A percentile compares a stretch with the other conserved stretches of the same genome.
Evolutionary conservation across 352 stramenopile species (phyloP).

Genomic region (Phytophthora foliorum): DNA sequence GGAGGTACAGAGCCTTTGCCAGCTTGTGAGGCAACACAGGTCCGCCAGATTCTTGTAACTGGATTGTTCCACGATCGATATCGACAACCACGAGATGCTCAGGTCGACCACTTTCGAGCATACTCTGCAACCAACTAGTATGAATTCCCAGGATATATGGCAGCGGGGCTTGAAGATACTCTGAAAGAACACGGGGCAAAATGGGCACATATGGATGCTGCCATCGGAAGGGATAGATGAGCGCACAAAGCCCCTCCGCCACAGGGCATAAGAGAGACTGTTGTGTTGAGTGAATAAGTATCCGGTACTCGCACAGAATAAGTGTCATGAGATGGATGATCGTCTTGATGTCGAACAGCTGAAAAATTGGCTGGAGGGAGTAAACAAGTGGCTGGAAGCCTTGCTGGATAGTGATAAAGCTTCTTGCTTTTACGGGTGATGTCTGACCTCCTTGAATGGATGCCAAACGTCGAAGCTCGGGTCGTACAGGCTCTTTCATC

Average conservation of each 20-base stretch:
- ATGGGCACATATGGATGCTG: constrained; percentile 90
- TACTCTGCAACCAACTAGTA: constrained; percentile 67
- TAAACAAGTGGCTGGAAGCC: constrained; percentile 78
- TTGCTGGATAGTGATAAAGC: constrained; percentile 60
- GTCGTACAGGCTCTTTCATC: constrained; percentile 22
- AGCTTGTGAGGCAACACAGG: constrained; percentile 69
- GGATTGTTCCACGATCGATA: constrained; percentile 73
- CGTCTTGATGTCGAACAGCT: constrained; percentile 80
- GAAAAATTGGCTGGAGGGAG: constrained; percentile 73
- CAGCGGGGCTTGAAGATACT: constrained; percentile 87
- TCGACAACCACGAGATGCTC: constrained; percentile 89
- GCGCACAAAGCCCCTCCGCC: constrained; percentile 74
- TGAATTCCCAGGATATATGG: constrained; percentile 88
- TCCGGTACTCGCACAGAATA: constrained; percentile 81
- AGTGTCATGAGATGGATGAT: constrained; percentile 74
- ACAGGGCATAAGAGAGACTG: constrained; percentile 81
- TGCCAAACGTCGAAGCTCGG: constrained; percentile 29
- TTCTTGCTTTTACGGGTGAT: constrained; percentile 58
- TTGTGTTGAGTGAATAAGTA: constrained; percentile 83
- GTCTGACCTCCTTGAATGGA: constrained; percentile 28
- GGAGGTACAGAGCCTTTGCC: constrained; percentile 52
- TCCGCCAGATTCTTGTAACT: constrained; percentile 59
- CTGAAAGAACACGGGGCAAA: constrained; percentile 78
- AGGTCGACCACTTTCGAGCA: constrained; percentile 76
- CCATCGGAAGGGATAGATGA: constrained; percentile 90